A percentile compares a stretch with the other conserved stretches of the same genome.
These are phyloP conservation scores for Curvularia hawaiiensis DNA, from an alignment of 2,329 filamentous ascomycete species.

Conservation along the genomic window DNA sequence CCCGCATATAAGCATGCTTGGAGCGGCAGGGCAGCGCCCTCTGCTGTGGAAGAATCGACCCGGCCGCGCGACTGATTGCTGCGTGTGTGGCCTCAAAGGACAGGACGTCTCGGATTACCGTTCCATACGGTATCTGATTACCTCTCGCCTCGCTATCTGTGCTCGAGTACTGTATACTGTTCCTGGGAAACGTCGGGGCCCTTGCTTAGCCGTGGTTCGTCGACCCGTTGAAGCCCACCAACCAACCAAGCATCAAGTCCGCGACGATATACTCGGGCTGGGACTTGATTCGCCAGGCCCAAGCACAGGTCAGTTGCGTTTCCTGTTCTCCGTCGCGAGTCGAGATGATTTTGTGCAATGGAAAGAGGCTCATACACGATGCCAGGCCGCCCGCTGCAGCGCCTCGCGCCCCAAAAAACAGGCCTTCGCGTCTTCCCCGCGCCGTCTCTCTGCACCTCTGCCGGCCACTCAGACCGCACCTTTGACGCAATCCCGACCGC, in stretches of 20 bases:
- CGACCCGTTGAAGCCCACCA: conserved; percentile 24
- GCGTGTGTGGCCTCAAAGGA: not conserved
- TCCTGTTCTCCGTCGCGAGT: conserved; percentile 8
- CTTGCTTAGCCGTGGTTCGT: conserved; percentile 26
- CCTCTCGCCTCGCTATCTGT: not conserved
- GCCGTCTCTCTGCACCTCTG: conserved; percentile 27
- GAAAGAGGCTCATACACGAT: conserved; percentile 19
- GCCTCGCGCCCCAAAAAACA: conserved; percentile 8
- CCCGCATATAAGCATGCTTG: conserved; percentile 31
- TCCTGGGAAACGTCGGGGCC: conserved; percentile 21
- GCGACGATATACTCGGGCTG: conserved; percentile 19
- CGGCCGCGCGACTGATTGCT: not conserved
- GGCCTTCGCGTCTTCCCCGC: conserved; percentile 24
- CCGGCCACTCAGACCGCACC: conserved; percentile 41
- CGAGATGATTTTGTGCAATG: conserved; percentile 11
- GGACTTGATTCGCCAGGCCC: conserved; percentile 22
- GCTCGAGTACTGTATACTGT: conserved; percentile 4
- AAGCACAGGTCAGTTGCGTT: conserved; percentile 22
- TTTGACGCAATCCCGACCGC: conserved; percentile 42
- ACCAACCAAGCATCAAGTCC: conserved; percentile 25
- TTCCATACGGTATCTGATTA: conserved; percentile 8
- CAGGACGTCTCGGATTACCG: not conserved
- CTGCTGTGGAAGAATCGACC: conserved; percentile 2
- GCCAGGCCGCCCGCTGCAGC: conserved; percentile 18
- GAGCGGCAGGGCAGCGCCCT: conserved; percentile 16